A percentile compares a stretch with the other conserved stretches of the same genome.
These are phyloP conservation scores for Berberis thunbergii DNA, from an alignment of 164 flowering plant species.

Conservation along the genomic window DNA sequence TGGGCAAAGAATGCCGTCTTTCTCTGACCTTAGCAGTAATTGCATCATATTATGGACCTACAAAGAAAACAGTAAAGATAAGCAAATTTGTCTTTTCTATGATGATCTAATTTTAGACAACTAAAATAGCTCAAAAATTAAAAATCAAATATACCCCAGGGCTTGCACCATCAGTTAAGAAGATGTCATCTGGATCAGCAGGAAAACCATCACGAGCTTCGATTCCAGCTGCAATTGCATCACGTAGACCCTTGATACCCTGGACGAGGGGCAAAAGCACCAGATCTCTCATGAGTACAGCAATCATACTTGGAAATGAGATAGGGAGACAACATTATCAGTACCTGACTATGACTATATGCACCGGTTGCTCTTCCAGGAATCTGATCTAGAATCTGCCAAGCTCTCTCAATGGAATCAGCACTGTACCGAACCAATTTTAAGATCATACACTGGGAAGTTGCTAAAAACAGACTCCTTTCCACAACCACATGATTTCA, in stretches of 20 bases:
- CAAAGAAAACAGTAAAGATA: background rate
- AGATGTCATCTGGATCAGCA: slow-evolving; percentile 81
- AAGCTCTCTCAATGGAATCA: slow-evolving; percentile 81
- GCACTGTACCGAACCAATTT: slow-evolving; percentile 36
- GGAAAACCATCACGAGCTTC: slow-evolving; percentile 93
- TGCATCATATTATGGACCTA: slow-evolving; percentile 99
- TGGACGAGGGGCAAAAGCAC: slow-evolving; percentile 11
- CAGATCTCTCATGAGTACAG: background rate
- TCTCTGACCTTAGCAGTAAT: slow-evolving; percentile 65
- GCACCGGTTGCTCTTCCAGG: slow-evolving; percentile 99
- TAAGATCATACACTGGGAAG: no score
- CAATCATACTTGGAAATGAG: background rate
- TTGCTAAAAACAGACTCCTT: no score
- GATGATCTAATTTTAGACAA: background rate
- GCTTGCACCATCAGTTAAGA: slow-evolving; percentile 98
- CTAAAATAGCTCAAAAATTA: background rate
- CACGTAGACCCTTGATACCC: slow-evolving; percentile 96
- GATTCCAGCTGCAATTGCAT: slow-evolving; percentile 88
- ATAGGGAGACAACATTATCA: background rate
- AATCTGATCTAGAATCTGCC: slow-evolving; percentile 87
- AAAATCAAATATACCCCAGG: slow-evolving; percentile 53
- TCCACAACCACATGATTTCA: no score
- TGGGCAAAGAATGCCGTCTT: slow-evolving; percentile 94
- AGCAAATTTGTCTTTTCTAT: background rate
- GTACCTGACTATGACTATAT: slow-evolving; percentile 97